Percentiles rank a stretch among this genome's conserved stretches.
These are phyloP conservation scores for Penicilliopsis zonata DNA, from an alignment of 495 filamentous ascomycete species.

Conservation along the genomic window DNA sequence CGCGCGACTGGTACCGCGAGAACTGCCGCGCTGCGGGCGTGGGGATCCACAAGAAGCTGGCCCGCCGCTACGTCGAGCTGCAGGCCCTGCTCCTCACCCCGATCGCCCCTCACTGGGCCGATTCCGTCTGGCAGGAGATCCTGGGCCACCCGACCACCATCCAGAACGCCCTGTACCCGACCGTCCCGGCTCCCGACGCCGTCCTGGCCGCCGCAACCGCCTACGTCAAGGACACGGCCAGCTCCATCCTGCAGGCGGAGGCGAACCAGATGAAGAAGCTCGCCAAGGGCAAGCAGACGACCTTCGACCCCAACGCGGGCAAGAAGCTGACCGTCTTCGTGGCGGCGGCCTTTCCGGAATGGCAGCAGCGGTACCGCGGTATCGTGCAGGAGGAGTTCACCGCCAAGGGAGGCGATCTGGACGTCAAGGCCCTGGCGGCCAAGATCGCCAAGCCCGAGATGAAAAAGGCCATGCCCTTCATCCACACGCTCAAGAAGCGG, in stretches of 20 bases:
- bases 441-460: conserved; percentile 71
- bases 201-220: conserved; percentile 62
- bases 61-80: conserved; percentile 70
- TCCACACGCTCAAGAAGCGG: conserved; percentile 74
- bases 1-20: conserved; percentile 87
- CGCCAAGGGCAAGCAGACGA: conserved; percentile 70
- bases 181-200: conserved; percentile 46
- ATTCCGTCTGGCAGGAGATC: conserved; percentile 86
- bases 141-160: conserved; percentile 54
- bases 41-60: conserved; percentile 70
- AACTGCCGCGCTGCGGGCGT: conserved; percentile 57
- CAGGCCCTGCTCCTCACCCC: conserved; percentile 70
- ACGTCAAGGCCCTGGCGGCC: conserved; percentile 69
- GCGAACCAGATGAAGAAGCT: conserved; percentile 68
- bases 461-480: conserved; percentile 98
- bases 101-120: conserved; percentile 87
- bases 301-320: conserved; percentile 78
- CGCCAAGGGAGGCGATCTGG: conserved; percentile 38
- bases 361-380: conserved; percentile 88
- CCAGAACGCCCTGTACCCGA: conserved; percentile 69
- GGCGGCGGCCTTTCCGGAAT: conserved; percentile 65
- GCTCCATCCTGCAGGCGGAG: conserved; percentile 80
- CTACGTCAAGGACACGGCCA: conserved; percentile 66
- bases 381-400: conserved; percentile 58
- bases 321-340: conserved; percentile 86